Conservation (phyloP, 2,329 filamentous ascomycete species). For the Ophiostoma sp. region DNA sequence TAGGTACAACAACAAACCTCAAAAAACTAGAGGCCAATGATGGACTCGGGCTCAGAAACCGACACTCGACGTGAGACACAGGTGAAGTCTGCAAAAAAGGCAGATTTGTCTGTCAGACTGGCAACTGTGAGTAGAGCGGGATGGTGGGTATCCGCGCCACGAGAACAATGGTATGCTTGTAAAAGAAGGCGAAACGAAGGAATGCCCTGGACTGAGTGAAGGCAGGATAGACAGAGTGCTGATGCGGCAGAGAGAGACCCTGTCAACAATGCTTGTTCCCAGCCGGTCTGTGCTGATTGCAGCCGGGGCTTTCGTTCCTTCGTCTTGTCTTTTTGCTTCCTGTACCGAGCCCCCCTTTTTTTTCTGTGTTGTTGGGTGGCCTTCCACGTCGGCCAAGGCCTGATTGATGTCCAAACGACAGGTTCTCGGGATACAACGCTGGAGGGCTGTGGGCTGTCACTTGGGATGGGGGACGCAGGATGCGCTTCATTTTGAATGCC, state of each 20-base stretch:
- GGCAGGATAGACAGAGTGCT: background rate
- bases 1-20: background rate
- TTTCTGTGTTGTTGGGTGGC: background rate
- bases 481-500: background rate
- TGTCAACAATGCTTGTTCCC: background rate
- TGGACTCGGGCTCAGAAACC: background rate
- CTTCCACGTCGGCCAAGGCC: background rate
- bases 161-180: background rate
- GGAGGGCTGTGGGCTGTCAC: background rate
- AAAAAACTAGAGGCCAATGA: background rate
- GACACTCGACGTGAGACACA: background rate
- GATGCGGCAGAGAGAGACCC: background rate
- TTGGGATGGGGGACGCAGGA: background rate
- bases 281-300: slow-evolving; percentile 1
- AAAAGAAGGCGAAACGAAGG: background rate
- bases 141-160: background rate
- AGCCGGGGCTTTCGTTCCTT: background rate
- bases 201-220: background rate
- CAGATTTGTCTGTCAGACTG: background rate
- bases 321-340: slow-evolving; percentile 9
- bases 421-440: slow-evolving; percentile 15
- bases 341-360: background rate
- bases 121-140: background rate
- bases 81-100: background rate
- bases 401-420: background rate